These are phyloP conservation scores for Magnaporthiopsis poae DNA, from an alignment of 2,329 filamentous ascomycete genomes.

Conservation along the genomic window DNA sequence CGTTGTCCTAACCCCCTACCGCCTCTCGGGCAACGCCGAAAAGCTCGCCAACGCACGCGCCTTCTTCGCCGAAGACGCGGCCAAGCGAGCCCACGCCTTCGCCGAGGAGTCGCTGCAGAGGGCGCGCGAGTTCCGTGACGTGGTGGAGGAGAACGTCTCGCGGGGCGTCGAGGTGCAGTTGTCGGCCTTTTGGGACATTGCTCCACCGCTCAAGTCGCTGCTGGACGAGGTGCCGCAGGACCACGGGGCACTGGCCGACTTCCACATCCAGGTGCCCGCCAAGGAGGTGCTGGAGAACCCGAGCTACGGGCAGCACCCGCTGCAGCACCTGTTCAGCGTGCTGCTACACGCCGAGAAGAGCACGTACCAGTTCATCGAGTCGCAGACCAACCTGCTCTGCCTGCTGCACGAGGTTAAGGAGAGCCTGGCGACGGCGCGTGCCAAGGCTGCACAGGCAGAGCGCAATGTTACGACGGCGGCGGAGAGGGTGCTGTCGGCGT, in stretches of 20 bases:
- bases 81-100: slow-evolving; percentile 60
- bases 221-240: slow-evolving; percentile 66
- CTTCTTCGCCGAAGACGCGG: slow-evolving; percentile 74
- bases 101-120: slow-evolving; percentile 64
- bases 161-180: slow-evolving; percentile 85
- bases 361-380: slow-evolving; percentile 94
- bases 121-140: slow-evolving; percentile 63
- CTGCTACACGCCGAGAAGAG: slow-evolving; percentile 82
- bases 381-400: slow-evolving; percentile 81
- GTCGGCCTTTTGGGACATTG: slow-evolving; percentile 95
- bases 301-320: slow-evolving; percentile 64
- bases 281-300: slow-evolving; percentile 81
- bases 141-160: slow-evolving; percentile 75
- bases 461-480: slow-evolving; percentile 47
- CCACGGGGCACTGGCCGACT: slow-evolving; percentile 32
- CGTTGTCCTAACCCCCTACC: slow-evolving; percentile 74
- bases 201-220: slow-evolving; percentile 66
- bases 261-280: slow-evolving; percentile 67
- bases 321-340: slow-evolving; percentile 83
- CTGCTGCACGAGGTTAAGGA: slow-evolving; percentile 84
- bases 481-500: slow-evolving; percentile 69
- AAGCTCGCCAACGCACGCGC: slow-evolving; percentile 69
- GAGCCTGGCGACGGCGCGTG: slow-evolving; percentile 60
- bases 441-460: slow-evolving; percentile 22
- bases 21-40: slow-evolving; percentile 61